Conservation (phyloP, 1,284 basidiomycete genomes). For the Naganishia sp. region DNA sequence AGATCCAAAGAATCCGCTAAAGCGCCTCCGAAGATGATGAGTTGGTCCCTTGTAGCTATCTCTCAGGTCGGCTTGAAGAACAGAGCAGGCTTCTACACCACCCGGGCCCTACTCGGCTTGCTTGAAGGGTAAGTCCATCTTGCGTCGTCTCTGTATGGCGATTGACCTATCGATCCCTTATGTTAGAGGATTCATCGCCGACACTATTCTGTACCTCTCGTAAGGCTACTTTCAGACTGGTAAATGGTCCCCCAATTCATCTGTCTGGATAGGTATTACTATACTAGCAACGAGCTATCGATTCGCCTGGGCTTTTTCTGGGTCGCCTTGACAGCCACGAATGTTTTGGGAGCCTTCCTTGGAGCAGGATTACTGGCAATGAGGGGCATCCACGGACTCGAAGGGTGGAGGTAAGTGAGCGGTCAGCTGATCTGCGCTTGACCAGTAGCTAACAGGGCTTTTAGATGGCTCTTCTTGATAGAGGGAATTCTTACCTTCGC, state of each 20-base stretch:
- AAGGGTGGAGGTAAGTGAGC: constrained; percentile 40
- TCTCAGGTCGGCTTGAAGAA: constrained; percentile 42
- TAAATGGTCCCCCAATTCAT: too few relatives aligned
- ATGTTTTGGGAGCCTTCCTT: constrained; percentile 44
- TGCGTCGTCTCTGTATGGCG: background rate
- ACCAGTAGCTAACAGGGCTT: constrained; percentile 21
- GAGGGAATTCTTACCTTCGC: constrained; percentile 48
- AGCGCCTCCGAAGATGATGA: constrained; percentile 40
- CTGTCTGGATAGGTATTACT: constrained; percentile 44
- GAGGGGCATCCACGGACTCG: constrained; percentile 42
- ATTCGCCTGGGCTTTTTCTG: constrained; percentile 53
- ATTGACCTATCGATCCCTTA: constrained; percentile 9
- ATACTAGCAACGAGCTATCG: constrained; percentile 47
- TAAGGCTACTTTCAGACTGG: too few relatives aligned
- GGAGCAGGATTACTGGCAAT: constrained; percentile 49
- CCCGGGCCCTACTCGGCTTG: constrained; percentile 49
- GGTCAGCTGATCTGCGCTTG: background rate
- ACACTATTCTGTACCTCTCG: constrained; percentile 51
- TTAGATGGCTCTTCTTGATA: constrained; percentile 43
- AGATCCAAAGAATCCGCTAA: background rate
- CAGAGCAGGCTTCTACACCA: constrained; percentile 43
- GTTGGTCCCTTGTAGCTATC: constrained; percentile 48
- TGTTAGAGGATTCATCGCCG: constrained; percentile 51
- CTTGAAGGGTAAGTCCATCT: constrained; percentile 39
- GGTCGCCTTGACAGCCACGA: constrained; percentile 43